phyloP scores from a whole-genome alignment of 2,329 filamentous ascomycete species.

The Camptophora hylomeconis region DNA sequence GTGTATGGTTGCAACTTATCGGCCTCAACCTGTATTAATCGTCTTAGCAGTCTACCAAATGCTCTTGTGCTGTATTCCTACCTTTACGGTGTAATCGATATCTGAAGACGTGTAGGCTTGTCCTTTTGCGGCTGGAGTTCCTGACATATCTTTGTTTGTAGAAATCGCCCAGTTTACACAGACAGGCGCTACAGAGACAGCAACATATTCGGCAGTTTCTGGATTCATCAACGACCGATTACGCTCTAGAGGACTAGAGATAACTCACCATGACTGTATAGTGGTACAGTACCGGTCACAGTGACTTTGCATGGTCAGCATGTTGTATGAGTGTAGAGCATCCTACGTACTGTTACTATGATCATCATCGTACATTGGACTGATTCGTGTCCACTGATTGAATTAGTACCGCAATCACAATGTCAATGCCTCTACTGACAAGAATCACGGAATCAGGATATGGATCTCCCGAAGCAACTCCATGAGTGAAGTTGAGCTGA shows the following conservation, averaged over 20 bases:
- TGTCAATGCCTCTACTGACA: background rate
- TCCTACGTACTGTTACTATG: constrained; percentile 34
- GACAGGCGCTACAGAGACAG: constrained; percentile 45
- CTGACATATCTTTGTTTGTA: constrained; percentile 32
- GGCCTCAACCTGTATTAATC: constrained; percentile 35
- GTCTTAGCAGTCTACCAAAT: constrained; percentile 30
- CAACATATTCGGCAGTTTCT: constrained; percentile 41
- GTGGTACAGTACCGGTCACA: constrained; percentile 41
- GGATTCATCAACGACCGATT: too few relatives aligned
- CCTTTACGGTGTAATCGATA: constrained; percentile 64
- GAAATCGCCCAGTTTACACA: constrained; percentile 55
- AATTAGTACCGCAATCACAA: background rate
- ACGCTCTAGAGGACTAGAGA: too few relatives aligned
- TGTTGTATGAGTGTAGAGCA: constrained; percentile 27
- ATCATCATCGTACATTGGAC: constrained; percentile 30
- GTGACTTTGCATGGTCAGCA: constrained; percentile 30
- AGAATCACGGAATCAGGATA: constrained; percentile 31
- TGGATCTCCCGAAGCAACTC: constrained; percentile 38
- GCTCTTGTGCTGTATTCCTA: constrained; percentile 17
- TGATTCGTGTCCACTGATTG: constrained; percentile 25
- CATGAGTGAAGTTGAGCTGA: constrained; percentile 51
- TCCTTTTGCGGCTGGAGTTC: constrained; percentile 40
- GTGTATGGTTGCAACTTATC: constrained; percentile 49
- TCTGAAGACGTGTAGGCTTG: constrained; percentile 57
- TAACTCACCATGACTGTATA: too few relatives aligned